Base-by-base conservation (phyloP, 805 yeast species). In the Cyberlindnera nakhonratchasimensis region DNA sequence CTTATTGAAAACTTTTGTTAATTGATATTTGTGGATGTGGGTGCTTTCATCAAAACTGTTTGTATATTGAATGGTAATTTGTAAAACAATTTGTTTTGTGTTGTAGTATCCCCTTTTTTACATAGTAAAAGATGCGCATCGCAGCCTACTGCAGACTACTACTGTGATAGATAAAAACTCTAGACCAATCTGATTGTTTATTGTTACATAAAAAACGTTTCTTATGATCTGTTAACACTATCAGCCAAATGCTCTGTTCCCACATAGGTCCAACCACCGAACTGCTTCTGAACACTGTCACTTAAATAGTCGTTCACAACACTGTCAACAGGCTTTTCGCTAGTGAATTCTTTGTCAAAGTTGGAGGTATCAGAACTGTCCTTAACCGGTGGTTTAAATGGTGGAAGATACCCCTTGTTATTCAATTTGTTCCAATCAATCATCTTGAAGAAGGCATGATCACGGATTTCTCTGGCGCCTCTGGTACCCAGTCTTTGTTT, bases 201-300 rank as follows among this genome's bases (percentile, higher is more conserved):
- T 28, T 28, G 19, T 7, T 19, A 7, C n/a, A 23, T 13, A 28
- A 3, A 34, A 34, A 24, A 11, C 3, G 17, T 11, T 14, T 13
- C n/a, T 14, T 18, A 25, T 5, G 13, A 16, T 19, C 42, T 23
- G 26, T 43, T 41, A 12, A 47, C 35, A 16, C 50, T 50, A n/a
- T 62, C 63, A 16, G 71, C 71, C 28, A 71, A 46, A 43, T 68
- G 71, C 45, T 70, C 75, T 37, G 74, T 81, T 3, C 93, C 95
- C 36, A 82, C 86, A 64, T 90, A 91, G 2, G 98, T 91, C 99
- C 99, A 93, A 6, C 99, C 98, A 35, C 96, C 98, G 71, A 93
- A 93, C 66, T 93, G 98, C 61, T 85, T 80, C 65, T 93, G 99
- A n/a, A 93, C 96, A 55, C 90, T 79, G 54, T 89, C 98, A 57